Base-by-base conservation (phyloP, 768 basidiomycete genomes). In the Kwoniella sp. region DNA sequence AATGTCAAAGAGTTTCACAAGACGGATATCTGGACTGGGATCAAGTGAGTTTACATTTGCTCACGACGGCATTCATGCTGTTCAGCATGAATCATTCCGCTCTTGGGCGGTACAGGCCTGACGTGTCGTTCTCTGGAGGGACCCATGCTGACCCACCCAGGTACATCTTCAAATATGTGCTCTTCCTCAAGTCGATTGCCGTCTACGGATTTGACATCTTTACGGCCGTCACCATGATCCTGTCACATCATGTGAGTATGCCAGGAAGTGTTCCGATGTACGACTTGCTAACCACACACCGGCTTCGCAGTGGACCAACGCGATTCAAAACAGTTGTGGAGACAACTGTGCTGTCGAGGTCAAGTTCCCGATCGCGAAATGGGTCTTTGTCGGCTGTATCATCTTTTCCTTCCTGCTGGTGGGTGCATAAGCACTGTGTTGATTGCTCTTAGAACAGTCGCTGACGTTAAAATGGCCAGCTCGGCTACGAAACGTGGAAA, bases 121-220 rank as follows among this genome's bases (percentile, higher is more conserved):
- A n/a, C n/a, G n/a, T n/a, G n/a, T n/a, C n/a, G n/a, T n/a, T n/a
- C n/a, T n/a, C n/a, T n/a, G n/a, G n/a, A n/a, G n/a, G n/a, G n/a
- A n/a, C n/a, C n/a, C n/a, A 19, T 44, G 26, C 14, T 38, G 12
- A 14, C 20, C 9, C 25, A 15, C 26, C 9, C 67, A 95, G 88
- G 73, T 99, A 98, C 76, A 76, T 92, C 50, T 91, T 88, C 84
- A 77, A 93, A 50, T 98, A 95, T 77, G 78, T 92, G 75, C 80
- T 91, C 67, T 84, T 96, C 50, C 82, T 95, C 79, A 96, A 95
- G 76, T 89, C 88, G 27, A 87, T 98, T 78, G 83, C 91, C 49
- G 93, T 99, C 76, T 95, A 96, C 77, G 79, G 92, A 56, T 87
- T 88, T 75, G 95, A 99, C 82, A 90, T 96, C 73, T 99, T 92